Evolutionary conservation across 192 early-diverging fungal genomes (phyloP).

Genomic region (Gaertneriomyces semiglobifer): DNA sequence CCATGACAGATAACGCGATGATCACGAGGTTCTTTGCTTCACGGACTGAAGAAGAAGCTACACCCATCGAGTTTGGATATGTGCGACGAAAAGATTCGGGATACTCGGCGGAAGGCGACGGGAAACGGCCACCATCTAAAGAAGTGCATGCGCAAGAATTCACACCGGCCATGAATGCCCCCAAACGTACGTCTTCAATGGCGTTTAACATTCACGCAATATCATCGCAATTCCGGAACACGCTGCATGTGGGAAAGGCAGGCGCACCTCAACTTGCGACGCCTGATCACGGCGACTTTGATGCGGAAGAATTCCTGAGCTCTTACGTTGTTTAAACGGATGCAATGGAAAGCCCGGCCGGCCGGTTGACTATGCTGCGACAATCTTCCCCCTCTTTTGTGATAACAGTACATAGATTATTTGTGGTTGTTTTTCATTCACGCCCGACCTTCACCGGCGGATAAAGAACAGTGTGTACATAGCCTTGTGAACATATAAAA

Average conservation of each 20-base stretch:
- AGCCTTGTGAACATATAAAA: too few relatives aligned
- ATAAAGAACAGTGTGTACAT: too few relatives aligned
- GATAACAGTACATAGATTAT: too few relatives aligned
- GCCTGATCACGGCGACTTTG: background rate
- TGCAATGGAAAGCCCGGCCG: too few relatives aligned
- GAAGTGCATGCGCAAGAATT: background rate
- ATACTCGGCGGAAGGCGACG: constrained; percentile 3
- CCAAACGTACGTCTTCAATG: background rate
- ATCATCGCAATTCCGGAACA: background rate
- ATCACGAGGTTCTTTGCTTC: constrained; percentile 7
- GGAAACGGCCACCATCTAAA: background rate
- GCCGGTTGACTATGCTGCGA: too few relatives aligned
- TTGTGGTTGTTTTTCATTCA: too few relatives aligned
- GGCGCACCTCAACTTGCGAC: background rate
- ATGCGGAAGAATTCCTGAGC: background rate
- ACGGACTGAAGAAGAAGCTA: constrained; percentile 1
- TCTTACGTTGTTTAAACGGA: background rate
- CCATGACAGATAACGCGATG: constrained; percentile 3
- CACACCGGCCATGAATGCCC: background rate
- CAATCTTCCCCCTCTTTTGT: too few relatives aligned
- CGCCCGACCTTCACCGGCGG: too few relatives aligned
- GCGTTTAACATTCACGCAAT: background rate
- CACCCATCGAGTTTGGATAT: background rate
- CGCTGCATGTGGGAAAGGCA: background rate
- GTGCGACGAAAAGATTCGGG: background rate